These are phyloP conservation scores for Cladosporium sp. DNA, from an alignment of 2,329 filamentous ascomycete species.

Conservation along the genomic window DNA sequence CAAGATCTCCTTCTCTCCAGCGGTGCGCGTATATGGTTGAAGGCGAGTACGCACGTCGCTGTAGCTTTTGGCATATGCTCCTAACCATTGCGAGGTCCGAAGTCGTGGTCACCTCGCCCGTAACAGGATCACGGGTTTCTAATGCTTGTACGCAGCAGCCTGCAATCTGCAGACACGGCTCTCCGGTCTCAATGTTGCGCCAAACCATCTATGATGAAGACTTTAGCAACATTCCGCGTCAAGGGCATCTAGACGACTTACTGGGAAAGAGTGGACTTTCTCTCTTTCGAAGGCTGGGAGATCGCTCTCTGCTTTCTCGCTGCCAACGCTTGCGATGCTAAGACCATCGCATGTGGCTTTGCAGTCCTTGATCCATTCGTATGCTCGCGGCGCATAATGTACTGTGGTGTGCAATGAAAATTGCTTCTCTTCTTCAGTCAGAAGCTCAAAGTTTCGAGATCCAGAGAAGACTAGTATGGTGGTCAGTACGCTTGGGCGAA, in stretches of 20 bases:
- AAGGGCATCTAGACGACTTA: slow-evolving; percentile 7
- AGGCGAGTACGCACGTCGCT: slow-evolving; percentile 22
- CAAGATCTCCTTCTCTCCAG: slow-evolving; percentile 31
- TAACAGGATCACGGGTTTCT: slow-evolving; percentile 19
- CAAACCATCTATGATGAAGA: neutral
- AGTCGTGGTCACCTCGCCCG: slow-evolving; percentile 16
- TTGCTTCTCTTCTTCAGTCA: slow-evolving; percentile 24
- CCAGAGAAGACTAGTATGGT: slow-evolving; percentile 25
- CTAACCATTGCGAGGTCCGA: slow-evolving; percentile 22
- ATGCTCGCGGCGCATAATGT: slow-evolving; percentile 26
- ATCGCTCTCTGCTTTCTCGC: slow-evolving; percentile 18
- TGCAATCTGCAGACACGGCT: slow-evolving; percentile 25
- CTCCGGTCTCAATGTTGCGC: neutral
- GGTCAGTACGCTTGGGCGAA: neutral
- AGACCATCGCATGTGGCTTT: slow-evolving; percentile 29
- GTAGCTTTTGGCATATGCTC: slow-evolving; percentile 26
- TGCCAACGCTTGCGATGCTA: slow-evolving; percentile 16
- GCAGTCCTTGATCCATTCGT: slow-evolving; percentile 29
- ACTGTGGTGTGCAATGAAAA: slow-evolving; percentile 29
- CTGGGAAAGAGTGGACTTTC: slow-evolving; percentile 24
- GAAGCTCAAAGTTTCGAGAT: slow-evolving; percentile 22
- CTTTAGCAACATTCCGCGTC: no score
- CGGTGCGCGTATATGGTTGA: slow-evolving; percentile 33
- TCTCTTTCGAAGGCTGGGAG: slow-evolving; percentile 20
- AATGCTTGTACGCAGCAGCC: slow-evolving; percentile 24